phyloP scores from a whole-genome alignment of 768 basidiomycete species.

The Inosperma sp. region DNA sequence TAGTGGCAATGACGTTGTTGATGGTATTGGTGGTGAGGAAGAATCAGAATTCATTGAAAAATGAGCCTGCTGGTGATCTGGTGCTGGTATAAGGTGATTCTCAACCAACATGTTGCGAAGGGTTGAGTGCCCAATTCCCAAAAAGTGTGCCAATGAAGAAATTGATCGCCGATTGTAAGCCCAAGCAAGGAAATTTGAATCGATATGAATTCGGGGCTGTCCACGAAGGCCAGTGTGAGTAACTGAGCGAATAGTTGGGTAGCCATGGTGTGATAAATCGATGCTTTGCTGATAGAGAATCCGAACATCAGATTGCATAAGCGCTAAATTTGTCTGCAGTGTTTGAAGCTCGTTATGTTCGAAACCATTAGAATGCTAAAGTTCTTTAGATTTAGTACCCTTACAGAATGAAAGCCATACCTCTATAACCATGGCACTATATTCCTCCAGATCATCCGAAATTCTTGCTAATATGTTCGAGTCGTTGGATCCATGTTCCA shows the following conservation, averaged over 20 bases:
- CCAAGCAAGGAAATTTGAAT: conserved; percentile 3
- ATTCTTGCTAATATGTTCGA: not conserved
- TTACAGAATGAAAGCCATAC: not conserved
- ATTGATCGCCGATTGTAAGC: not conserved
- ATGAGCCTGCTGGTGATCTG: not conserved
- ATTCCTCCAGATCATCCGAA: not conserved
- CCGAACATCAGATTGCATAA: not conserved
- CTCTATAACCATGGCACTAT: not conserved
- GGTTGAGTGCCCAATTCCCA: not conserved
- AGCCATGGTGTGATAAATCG: not conserved
- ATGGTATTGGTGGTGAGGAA: not conserved
- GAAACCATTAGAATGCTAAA: not conserved
- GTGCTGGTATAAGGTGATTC: not conserved
- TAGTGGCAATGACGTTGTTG: not conserved
- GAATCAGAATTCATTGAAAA: not conserved
- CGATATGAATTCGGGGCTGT: not conserved
- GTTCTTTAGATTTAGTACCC: not conserved
- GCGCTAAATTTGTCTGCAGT: conserved; percentile 3
- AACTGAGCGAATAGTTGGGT: not conserved
- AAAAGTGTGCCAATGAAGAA: not conserved
- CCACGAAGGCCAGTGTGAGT: conserved; percentile 1
- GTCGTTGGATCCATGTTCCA: not conserved
- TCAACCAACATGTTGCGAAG: not conserved
- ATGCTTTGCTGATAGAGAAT: not conserved
- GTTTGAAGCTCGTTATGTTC: not conserved